Percentiles rank a stretch among this genome's conserved stretches.
Conservation (phyloP, 768 basidiomycete genomes). For the Xanthoconium purpureum region DNA sequence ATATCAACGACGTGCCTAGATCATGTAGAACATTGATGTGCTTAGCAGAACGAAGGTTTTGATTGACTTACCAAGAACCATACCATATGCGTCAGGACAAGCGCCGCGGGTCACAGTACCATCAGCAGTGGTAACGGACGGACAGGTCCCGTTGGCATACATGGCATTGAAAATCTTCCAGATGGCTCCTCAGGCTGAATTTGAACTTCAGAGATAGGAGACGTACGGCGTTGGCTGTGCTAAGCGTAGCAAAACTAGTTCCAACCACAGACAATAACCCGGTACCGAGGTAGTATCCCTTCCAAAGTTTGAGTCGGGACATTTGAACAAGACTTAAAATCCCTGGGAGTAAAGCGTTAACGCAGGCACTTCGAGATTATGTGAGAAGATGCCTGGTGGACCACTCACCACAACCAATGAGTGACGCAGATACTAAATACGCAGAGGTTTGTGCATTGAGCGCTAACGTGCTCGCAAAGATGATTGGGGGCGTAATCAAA, state of each 20-base stretch:
- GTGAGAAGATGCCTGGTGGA: neutral
- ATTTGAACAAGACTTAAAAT: constrained; percentile 78
- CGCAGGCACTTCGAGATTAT: neutral
- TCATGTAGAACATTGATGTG: neutral
- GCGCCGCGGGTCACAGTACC: constrained; percentile 56
- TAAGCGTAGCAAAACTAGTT: constrained; percentile 75
- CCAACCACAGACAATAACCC: constrained; percentile 81
- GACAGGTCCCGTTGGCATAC: constrained; percentile 78
- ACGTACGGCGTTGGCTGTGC: constrained; percentile 65
- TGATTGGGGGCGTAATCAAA: constrained; percentile 80
- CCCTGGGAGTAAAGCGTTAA: constrained; percentile 38
- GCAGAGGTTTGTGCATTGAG: constrained; percentile 57
- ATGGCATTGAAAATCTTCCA: constrained; percentile 67
- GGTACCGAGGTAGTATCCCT: constrained; percentile 71
- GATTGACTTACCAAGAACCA: constrained; percentile 54
- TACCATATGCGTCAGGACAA: constrained; percentile 82
- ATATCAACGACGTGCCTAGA: constrained; percentile 70
- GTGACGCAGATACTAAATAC: constrained; percentile 78
- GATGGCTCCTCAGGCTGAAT: neutral
- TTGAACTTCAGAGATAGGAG: neutral
- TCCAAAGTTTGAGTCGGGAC: constrained; percentile 60
- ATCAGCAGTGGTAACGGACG: constrained; percentile 51
- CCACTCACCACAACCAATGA: constrained; percentile 71
- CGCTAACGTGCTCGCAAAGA: constrained; percentile 62
- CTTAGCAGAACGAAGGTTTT: neutral